phyloP scores from a whole-genome alignment of 1,284 basidiomycete species.

The Amylostereum areolatum region DNA sequence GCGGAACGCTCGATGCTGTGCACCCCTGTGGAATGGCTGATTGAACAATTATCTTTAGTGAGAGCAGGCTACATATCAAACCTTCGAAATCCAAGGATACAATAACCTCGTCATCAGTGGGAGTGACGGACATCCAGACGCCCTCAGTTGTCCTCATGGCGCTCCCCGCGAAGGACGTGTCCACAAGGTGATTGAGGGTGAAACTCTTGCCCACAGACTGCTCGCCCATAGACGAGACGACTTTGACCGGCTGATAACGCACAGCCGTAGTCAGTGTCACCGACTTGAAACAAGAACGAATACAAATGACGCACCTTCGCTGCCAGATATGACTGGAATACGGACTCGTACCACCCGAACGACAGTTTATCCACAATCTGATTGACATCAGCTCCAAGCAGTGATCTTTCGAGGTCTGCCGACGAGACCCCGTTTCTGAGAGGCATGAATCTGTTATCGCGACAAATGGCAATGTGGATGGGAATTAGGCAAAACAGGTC shows the following conservation, averaged over 20 bases:
- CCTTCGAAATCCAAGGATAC: slow-evolving; percentile 65
- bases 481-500: slow-evolving; percentile 59
- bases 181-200: slow-evolving; percentile 53
- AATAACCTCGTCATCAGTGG: slow-evolving; percentile 45
- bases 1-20: slow-evolving; percentile 59
- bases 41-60: too few relatives aligned
- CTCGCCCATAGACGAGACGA: slow-evolving; percentile 63
- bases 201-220: slow-evolving; percentile 64
- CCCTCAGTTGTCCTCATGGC: slow-evolving; percentile 66
- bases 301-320: slow-evolving; percentile 33
- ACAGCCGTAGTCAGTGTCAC: too few relatives aligned
- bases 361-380: slow-evolving; percentile 49
- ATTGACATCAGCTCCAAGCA: slow-evolving; percentile 53
- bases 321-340: slow-evolving; percentile 58
- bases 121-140: slow-evolving; percentile 65
- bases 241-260: slow-evolving; percentile 44
- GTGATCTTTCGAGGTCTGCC: slow-evolving; percentile 39
- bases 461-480: slow-evolving; percentile 53
- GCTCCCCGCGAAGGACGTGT: slow-evolving; percentile 61
- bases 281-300: too few relatives aligned
- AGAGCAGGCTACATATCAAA: slow-evolving; percentile 8
- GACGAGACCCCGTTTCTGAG: slow-evolving; percentile 54
- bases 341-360: slow-evolving; percentile 62
- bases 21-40: slow-evolving; percentile 35
- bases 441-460: slow-evolving; percentile 54